Conservation (phyloP, 2,329 filamentous ascomycete species). For the Sporothrix humicola region DNA sequence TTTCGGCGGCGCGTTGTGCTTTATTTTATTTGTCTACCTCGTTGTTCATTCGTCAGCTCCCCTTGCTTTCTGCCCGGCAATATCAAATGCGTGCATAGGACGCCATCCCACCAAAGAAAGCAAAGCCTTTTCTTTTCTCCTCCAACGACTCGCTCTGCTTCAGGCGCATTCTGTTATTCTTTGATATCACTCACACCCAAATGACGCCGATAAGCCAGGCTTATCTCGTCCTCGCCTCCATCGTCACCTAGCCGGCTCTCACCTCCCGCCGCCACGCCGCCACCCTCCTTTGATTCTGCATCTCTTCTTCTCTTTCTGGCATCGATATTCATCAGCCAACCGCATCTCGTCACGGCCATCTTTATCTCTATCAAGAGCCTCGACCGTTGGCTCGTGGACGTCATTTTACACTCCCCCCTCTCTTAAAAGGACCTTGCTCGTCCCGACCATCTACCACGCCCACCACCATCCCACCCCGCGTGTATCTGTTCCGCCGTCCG, state of each 20-base stretch:
- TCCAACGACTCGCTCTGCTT: background rate
- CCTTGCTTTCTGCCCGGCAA: background rate
- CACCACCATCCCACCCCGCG: background rate
- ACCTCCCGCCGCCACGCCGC: constrained; percentile 9
- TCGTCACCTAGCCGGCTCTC: constrained; percentile 53
- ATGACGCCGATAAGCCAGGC: constrained; percentile 64
- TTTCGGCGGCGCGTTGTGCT: constrained; percentile 16
- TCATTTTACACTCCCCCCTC: background rate
- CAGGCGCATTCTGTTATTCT: constrained; percentile 36
- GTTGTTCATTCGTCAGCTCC: constrained; percentile 27
- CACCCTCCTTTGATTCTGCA: background rate
- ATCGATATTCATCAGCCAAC: constrained; percentile 21
- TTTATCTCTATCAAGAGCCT: constrained; percentile 27
- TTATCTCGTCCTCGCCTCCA: constrained; percentile 62
- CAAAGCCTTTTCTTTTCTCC: background rate
- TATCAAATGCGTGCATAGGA: background rate
- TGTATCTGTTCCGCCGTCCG: background rate
- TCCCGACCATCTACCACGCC: background rate
- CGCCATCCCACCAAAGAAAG: constrained; percentile 27
- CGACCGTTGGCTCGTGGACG: constrained; percentile 1
- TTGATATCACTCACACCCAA: constrained; percentile 43
- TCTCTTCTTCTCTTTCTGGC: background rate
- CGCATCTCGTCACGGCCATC: constrained; percentile 23
- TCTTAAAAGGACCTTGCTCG: background rate
- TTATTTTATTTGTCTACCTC: constrained; percentile 13